A percentile compares a stretch with the other conserved stretches of the same genome.
Evolutionary conservation across 2,329 filamentous ascomycete species (phyloP).

Genomic region (Cladorrhinum sp.): DNA sequence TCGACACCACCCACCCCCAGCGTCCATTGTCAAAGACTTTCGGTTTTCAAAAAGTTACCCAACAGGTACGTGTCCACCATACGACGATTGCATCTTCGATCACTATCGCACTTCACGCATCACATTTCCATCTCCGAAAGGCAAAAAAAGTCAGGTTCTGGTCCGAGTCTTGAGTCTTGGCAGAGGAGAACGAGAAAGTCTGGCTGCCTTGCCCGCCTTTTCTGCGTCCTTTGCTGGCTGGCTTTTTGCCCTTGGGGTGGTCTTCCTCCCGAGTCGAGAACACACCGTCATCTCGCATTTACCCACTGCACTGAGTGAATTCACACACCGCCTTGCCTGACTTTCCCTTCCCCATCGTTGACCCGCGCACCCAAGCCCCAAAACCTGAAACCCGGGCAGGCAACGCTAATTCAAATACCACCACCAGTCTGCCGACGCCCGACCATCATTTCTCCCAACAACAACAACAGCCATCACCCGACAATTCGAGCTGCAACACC

Average conservation of each 20-base stretch:
- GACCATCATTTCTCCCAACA: not conserved
- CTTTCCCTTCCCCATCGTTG: too few relatives aligned
- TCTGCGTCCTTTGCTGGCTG: not conserved
- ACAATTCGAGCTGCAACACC: not conserved
- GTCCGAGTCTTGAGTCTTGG: slow-evolving; percentile 9
- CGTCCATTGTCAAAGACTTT: not conserved
- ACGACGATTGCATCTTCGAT: not conserved
- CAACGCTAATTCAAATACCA: not conserved
- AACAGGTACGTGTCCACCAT: not conserved
- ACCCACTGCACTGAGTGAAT: slow-evolving; percentile 7
- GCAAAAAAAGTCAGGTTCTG: slow-evolving; percentile 12
- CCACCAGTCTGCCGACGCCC: not conserved
- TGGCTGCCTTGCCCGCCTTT: slow-evolving; percentile 1
- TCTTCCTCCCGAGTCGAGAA: slow-evolving; percentile 12
- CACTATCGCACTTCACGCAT: not conserved
- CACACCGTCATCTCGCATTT: slow-evolving; percentile 15
- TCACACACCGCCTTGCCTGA: slow-evolving; percentile 6
- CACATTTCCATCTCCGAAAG: not conserved
- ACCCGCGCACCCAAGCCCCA: not conserved
- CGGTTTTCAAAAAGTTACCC: not conserved
- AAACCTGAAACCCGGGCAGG: slow-evolving; percentile 5
- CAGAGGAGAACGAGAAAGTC: not conserved
- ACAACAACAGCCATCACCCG: not conserved
- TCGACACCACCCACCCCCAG: not conserved
- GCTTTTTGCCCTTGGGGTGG: too few relatives aligned